Conservation (phyloP, 1,284 basidiomycete genomes). For the Ganoderma meredithae region DNA sequence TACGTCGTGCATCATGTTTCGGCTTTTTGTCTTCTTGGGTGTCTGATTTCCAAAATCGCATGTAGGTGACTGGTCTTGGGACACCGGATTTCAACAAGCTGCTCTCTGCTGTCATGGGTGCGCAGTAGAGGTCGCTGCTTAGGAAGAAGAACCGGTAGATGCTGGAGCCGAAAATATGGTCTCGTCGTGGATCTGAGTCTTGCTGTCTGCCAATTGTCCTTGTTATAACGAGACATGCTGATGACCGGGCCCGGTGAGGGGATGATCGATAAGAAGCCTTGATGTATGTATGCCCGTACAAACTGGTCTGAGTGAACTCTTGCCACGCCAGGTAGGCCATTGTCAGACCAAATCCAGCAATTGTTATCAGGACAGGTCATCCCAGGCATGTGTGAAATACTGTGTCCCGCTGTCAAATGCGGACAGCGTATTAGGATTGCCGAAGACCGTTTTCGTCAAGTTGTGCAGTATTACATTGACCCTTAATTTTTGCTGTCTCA, state of each 20-base stretch:
- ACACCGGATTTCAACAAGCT: conserved; percentile 37
- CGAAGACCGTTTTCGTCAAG: too few species aligned
- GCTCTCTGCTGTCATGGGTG: conserved; percentile 7
- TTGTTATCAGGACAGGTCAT: too few species aligned
- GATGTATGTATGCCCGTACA: not conserved
- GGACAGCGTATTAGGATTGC: too few species aligned
- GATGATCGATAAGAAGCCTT: not conserved
- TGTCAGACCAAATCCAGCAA: too few species aligned
- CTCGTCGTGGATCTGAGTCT: not conserved
- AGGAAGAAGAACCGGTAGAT: not conserved
- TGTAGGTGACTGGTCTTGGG: conserved; percentile 39
- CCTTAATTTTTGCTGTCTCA: too few species aligned
- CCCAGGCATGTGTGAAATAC: too few species aligned
- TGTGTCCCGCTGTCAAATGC: too few species aligned
- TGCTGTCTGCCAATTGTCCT: not conserved
- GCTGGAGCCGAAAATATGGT: not conserved
- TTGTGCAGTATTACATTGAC: too few species aligned
- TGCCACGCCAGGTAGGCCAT: not conserved
- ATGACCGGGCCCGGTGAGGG: not conserved
- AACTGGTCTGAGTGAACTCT: not conserved
- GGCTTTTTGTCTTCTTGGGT: conserved; percentile 9
- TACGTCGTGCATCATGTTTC: conserved; percentile 11
- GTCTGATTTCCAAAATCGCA: not conserved
- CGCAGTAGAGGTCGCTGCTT: not conserved
- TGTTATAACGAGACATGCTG: not conserved